These are phyloP conservation scores for Ceratocystis variospora DNA, from an alignment of 2,329 filamentous ascomycete species.

Conservation along the genomic window DNA sequence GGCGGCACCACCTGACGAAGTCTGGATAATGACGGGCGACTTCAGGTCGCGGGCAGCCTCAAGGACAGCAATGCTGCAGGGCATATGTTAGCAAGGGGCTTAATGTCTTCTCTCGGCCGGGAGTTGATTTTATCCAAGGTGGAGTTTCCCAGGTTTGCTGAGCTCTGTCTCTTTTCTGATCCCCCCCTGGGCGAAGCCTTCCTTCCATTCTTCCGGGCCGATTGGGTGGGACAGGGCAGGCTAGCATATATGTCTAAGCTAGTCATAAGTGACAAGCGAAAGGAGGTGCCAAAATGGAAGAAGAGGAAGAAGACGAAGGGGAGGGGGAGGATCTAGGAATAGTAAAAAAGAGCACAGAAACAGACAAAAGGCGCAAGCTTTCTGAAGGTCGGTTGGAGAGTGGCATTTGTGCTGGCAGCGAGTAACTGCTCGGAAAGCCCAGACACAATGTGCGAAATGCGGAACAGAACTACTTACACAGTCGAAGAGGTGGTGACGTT, in stretches of 20 bases:
- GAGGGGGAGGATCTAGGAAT: not conserved
- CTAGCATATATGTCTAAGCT: not conserved
- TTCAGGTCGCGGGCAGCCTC: constrained; percentile 91
- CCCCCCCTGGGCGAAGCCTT: not conserved
- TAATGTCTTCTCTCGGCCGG: not conserved
- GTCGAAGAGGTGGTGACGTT: constrained; percentile 88
- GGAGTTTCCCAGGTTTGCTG: not conserved
- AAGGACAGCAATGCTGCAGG: constrained; percentile 54
- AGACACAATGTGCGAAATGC: not conserved
- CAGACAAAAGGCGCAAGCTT: not conserved
- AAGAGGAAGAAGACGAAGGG: not conserved
- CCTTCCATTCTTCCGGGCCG: constrained; percentile 3
- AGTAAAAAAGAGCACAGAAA: not conserved
- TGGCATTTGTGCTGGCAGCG: not conserved
- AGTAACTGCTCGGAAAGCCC: not conserved
- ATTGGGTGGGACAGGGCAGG: not conserved
- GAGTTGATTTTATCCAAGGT: not conserved
- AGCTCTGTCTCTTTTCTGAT: not conserved
- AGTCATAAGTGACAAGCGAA: not conserved
- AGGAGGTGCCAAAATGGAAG: not conserved
- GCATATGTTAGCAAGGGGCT: constrained; percentile 57
- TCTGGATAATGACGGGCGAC: constrained; percentile 82
- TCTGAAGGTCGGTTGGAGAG: not conserved
- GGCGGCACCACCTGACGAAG: constrained; percentile 84
- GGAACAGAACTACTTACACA: constrained; percentile 22